Evolutionary conservation across 2,329 filamentous ascomycete species (phyloP).

Genomic region (Botryotinia calthae): DNA sequence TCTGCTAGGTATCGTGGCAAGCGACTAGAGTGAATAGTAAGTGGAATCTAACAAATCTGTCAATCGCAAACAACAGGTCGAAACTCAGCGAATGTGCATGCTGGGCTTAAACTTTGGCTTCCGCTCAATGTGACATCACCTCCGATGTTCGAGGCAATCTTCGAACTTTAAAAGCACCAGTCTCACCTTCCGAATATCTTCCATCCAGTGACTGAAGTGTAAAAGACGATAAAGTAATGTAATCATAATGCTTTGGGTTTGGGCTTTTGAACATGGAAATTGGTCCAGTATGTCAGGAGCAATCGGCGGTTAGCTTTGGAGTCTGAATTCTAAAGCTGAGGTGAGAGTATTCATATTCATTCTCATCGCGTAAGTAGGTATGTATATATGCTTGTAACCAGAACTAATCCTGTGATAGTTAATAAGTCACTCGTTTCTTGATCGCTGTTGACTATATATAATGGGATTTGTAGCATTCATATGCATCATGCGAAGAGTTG

Average conservation of each 20-base stretch:
- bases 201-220: neutral
- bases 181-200: neutral
- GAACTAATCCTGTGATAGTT: neutral
- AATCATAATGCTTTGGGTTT: neutral
- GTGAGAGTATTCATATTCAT: neutral
- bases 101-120: neutral
- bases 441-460: neutral
- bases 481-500: neutral
- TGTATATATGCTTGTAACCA: neutral
- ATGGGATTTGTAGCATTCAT: neutral
- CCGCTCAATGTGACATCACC: neutral
- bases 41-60: neutral
- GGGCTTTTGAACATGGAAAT: neutral
- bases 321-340: too few relatives aligned
- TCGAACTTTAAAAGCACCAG: neutral
- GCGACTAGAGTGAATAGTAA: neutral
- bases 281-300: neutral
- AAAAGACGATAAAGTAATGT: neutral
- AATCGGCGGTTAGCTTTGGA: neutral
- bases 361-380: neutral
- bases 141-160: neutral
- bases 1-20: neutral
- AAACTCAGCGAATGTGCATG: neutral
- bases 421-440: neutral
- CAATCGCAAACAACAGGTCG: neutral